These are phyloP conservation scores for Fomes fomentarius DNA, from an alignment of 1,284 basidiomycete species.

Conservation along the genomic window DNA sequence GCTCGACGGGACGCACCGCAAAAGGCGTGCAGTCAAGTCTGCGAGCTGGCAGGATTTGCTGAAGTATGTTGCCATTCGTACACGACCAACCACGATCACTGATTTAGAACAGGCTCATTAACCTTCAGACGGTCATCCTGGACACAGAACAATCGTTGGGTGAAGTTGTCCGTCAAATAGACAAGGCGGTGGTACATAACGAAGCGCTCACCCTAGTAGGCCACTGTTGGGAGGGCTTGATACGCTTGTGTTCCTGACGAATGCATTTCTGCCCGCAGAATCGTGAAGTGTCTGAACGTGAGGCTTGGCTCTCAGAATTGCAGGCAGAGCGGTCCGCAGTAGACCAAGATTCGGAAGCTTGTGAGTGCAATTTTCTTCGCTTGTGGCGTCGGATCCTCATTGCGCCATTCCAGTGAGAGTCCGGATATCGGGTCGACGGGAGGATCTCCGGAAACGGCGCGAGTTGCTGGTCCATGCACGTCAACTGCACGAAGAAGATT, in stretches of 20 bases:
- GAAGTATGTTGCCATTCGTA: conserved; percentile 48
- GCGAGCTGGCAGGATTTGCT: conserved; percentile 71
- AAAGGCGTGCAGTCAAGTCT: conserved; percentile 40
- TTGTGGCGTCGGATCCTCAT: conserved; percentile 16
- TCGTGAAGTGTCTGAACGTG: conserved; percentile 65
- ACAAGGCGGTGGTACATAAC: conserved; percentile 52
- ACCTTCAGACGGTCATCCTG: conserved; percentile 66
- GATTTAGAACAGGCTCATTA: conserved; percentile 57
- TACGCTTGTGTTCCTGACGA: neutral
- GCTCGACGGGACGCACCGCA: conserved; percentile 14
- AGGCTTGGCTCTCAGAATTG: conserved; percentile 54
- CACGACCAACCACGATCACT: too few relatives aligned
- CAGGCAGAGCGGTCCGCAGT: conserved; percentile 43
- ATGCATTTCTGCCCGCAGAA: conserved; percentile 41
- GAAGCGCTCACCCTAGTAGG: conserved; percentile 25
- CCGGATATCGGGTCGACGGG: conserved; percentile 37
- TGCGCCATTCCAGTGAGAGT: conserved; percentile 30
- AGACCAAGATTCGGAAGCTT: conserved; percentile 43
- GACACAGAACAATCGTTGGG: conserved; percentile 68
- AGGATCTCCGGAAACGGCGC: conserved; percentile 50
- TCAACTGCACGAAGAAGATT: conserved; percentile 43
- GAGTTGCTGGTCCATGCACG: conserved; percentile 51
- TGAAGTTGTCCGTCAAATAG: conserved; percentile 57
- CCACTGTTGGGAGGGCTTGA: neutral
- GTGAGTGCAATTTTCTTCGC: conserved; percentile 42